Evolutionary conservation across 176 grass and related monocot genomes (phyloP).

Genomic region (Canna indica): DNA sequence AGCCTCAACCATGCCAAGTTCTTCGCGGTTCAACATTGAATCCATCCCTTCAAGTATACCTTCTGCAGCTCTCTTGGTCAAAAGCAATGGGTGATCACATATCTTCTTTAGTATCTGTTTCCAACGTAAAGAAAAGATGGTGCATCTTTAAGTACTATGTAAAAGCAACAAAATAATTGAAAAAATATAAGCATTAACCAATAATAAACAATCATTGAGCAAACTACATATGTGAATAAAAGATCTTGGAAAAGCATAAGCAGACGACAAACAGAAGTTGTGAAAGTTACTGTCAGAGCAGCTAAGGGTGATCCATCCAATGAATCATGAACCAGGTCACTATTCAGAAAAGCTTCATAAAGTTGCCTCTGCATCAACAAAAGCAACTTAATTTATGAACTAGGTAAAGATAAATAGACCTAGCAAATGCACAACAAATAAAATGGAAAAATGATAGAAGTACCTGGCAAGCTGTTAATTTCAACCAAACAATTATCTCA

Average conservation of each 20-base stretch:
- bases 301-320: slow-evolving; percentile 49
- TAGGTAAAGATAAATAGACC: slow-evolving; percentile 15
- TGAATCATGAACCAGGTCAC: slow-evolving; percentile 56
- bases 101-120: slow-evolving; percentile 89
- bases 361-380: slow-evolving; percentile 56
- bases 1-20: slow-evolving; percentile 60
- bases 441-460: slow-evolving; percentile 5
- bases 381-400: background rate
- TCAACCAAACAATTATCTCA: slow-evolving; percentile 85
- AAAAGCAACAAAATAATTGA: background rate
- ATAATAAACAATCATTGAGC: background rate
- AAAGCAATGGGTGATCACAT: slow-evolving; percentile 75
- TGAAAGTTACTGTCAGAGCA: slow-evolving; percentile 57
- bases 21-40: slow-evolving; percentile 55
- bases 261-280: slow-evolving; percentile 1
- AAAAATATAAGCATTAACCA: background rate
- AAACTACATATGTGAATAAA: slow-evolving; percentile 2
- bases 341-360: slow-evolving; percentile 92
- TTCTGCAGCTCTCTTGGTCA: slow-evolving; percentile 74
- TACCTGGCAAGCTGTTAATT: slow-evolving; percentile 75
- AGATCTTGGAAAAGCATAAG: background rate
- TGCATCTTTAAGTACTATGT: slow-evolving; percentile 2
- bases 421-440: background rate
- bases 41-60: slow-evolving; percentile 73
- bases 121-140: background rate